Evolutionary conservation across 352 stramenopile species (phyloP), one percentile per base, ranked within the genome.

Genomic region (Peronosclerospora sorghi): DNA sequence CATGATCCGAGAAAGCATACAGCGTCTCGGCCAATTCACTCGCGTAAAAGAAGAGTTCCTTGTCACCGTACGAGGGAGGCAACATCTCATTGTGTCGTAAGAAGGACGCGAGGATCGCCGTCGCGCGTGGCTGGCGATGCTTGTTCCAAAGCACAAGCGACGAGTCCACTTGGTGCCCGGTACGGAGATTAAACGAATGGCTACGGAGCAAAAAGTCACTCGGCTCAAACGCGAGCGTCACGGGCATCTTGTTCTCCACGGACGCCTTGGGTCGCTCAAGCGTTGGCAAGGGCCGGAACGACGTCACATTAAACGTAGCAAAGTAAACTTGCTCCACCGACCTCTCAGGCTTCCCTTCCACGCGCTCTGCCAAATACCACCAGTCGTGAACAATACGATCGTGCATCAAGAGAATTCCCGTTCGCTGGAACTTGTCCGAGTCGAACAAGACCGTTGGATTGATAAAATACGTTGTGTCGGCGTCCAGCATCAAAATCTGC

Each of bases 401-500:
- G 20, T 73, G 58, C 45, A 83, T 80, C 36, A 83, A 64, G 8
- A 83, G 37, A 37, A 62, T 81, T 21, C 71, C 71, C 0, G 65
- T 79, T 14, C 47, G 38, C 24, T 56, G 50, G 32, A 56, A 78
- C 41, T 78, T 77, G 21, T 58, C 56, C 3, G 57, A 54, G 0
- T 74, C 59, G 41, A 70, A 81, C 12, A 81, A 27, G n/a, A 49
- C 45, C 17, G 56, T 70, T 13, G 68, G 73, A 35, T 75, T 68
- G 8, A 71, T 45, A 21, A 85, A 60, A 36, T 76, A 85, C 4
- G 70, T 57, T 1, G 60, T 66, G 59, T 85, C 73, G 30, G 69
- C 69, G 42, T 85, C 73, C 14, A 85, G 26, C 46, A 85, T 54
- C 59, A 85, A 52, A 27, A 83, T 63, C 21, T 85, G 59, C 20